A percentile compares a stretch with the other conserved stretches of the same genome.
phyloP scores from a whole-genome alignment of 2,329 filamentous ascomycete species.

The Fonsecaea multimorphosa region DNA sequence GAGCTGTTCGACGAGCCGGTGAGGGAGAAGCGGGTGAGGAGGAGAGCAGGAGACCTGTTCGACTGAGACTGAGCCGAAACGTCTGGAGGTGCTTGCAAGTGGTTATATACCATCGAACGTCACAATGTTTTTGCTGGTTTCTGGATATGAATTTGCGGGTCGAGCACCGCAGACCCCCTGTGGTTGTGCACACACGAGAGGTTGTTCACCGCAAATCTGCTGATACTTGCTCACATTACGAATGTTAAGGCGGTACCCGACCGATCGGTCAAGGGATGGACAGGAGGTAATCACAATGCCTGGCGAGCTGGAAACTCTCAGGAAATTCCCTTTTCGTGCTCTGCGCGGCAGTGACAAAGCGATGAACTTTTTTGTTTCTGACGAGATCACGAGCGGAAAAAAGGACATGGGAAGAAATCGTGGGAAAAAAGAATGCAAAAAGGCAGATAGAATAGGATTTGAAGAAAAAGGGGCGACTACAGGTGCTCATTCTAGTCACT shows the following conservation, averaged over 20 bases:
- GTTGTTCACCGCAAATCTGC: neutral
- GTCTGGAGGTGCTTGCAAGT: neutral
- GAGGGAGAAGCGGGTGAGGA: conserved; percentile 57
- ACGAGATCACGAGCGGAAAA: too few species aligned
- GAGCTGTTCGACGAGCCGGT: conserved; percentile 70
- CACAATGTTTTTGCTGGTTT: neutral
- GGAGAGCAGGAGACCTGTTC: conserved; percentile 76
- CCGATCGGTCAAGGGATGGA: too few species aligned
- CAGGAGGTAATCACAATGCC: too few species aligned
- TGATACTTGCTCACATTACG: neutral
- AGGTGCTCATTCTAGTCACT: too few species aligned
- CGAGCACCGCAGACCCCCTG: neutral
- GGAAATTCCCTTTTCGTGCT: too few species aligned
- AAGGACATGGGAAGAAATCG: neutral
- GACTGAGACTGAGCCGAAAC: conserved; percentile 54
- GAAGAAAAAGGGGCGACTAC: neutral
- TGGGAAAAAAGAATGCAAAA: neutral
- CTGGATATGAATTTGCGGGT: neutral
- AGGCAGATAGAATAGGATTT: neutral
- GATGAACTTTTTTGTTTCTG: too few species aligned
- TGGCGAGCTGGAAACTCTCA: too few species aligned
- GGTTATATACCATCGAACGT: neutral
- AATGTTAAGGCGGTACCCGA: too few species aligned
- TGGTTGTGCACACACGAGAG: neutral
- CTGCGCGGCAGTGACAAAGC: too few species aligned